Percentiles rank a stretch among this genome's conserved stretches.
Conservation (phyloP, 768 basidiomycete species). For the Panus rudis region DNA sequence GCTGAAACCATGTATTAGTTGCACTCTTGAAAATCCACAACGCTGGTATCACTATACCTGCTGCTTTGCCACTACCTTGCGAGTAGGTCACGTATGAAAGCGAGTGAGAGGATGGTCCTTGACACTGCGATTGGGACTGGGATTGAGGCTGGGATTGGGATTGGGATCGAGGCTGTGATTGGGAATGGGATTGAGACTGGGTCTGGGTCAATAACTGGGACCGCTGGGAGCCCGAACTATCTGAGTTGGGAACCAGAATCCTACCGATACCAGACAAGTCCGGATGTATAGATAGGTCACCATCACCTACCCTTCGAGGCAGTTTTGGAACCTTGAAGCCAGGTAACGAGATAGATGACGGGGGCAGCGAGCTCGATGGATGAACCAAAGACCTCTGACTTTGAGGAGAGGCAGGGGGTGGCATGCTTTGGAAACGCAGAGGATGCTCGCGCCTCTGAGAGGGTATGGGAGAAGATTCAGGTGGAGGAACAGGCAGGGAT, state of each 20-base stretch:
- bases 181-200: neutral
- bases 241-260: constrained; percentile 9
- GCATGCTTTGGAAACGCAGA: neutral
- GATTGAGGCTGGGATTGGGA: neutral
- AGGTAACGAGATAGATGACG: neutral
- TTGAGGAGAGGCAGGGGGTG: neutral
- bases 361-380: neutral
- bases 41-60: too few species aligned
- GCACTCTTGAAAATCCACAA: too few species aligned
- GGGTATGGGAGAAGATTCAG: too few species aligned
- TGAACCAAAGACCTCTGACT: too few species aligned
- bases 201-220: constrained; percentile 25
- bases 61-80: too few species aligned
- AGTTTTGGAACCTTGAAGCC: neutral
- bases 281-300: neutral
- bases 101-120: too few species aligned
- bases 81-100: too few species aligned
- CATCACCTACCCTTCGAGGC: neutral
- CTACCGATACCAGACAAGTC: neutral
- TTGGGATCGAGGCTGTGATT: neutral
- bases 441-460: neutral
- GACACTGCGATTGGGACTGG: too few species aligned
- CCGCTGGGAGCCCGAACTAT: constrained; percentile 2
- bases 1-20: too few species aligned
- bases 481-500: too few species aligned